phyloP scores from a whole-genome alignment of 2,329 filamentous ascomycete genomes.

The Fusarium napiforme region DNA sequence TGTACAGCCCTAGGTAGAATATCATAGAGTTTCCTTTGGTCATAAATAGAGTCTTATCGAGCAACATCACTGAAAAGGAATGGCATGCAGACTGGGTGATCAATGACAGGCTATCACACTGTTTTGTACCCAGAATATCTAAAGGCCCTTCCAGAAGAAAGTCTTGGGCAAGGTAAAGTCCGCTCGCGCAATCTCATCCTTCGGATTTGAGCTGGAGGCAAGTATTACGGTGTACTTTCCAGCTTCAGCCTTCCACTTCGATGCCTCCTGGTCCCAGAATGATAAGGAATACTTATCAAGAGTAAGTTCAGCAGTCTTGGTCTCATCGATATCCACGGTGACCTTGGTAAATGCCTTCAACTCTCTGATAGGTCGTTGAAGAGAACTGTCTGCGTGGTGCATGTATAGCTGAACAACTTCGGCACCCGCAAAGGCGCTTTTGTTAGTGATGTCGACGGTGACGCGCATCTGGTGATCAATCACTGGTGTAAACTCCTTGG shows the following conservation, averaged over 20 bases:
- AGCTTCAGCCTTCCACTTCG: slow-evolving; percentile 33
- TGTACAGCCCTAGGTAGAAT: slow-evolving; percentile 27
- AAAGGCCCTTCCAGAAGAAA: slow-evolving; percentile 31
- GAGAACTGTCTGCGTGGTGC: slow-evolving; percentile 18
- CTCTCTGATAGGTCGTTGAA: slow-evolving; percentile 27
- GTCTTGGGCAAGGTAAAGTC: slow-evolving; percentile 10
- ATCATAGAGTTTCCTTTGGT: background rate
- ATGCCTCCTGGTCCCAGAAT: slow-evolving; percentile 31
- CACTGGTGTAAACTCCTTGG: background rate
- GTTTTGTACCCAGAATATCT: background rate
- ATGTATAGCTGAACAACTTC: slow-evolving; percentile 36
- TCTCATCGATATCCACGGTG: background rate
- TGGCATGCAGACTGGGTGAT: accelerated
- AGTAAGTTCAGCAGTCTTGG: background rate
- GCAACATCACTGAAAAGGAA: accelerated
- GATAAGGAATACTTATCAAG: slow-evolving; percentile 36
- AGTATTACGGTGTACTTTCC: slow-evolving; percentile 33
- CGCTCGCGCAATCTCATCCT: slow-evolving; percentile 19
- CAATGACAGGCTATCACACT: background rate
- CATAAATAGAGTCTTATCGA: background rate
- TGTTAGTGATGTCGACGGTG: slow-evolving; percentile 25
- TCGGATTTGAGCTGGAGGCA: slow-evolving; percentile 31
- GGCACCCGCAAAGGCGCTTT: slow-evolving; percentile 8
- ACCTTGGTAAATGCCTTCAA: slow-evolving; percentile 29
- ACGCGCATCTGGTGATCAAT: slow-evolving; percentile 18